A percentile compares a stretch with the other conserved stretches of the same genome.
Evolutionary conservation across 2,329 filamentous ascomycete species (phyloP).

Genomic region (Curvularia verruculosa): DNA sequence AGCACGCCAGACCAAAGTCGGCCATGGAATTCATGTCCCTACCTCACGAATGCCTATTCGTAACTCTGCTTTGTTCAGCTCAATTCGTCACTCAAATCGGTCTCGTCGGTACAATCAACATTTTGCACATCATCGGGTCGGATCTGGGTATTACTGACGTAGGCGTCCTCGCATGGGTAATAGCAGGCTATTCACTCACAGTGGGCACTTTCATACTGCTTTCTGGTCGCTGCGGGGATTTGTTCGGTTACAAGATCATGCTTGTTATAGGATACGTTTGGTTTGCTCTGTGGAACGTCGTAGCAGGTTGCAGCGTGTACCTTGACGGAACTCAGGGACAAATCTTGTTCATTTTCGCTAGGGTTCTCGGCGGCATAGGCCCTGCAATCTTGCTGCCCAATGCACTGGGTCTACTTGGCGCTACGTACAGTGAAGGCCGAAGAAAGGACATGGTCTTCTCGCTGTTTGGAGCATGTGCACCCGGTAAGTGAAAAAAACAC

Average conservation of each 20-base stretch:
- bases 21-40: slow-evolving; percentile 31
- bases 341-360: slow-evolving; percentile 47
- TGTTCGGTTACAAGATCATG: slow-evolving; percentile 58
- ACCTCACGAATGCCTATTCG: slow-evolving; percentile 34
- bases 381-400: slow-evolving; percentile 69
- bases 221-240: slow-evolving; percentile 57
- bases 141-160: slow-evolving; percentile 49
- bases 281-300: slow-evolving; percentile 57
- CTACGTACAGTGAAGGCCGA: slow-evolving; percentile 61
- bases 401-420: slow-evolving; percentile 66
- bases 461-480: slow-evolving; percentile 58
- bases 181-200: slow-evolving; percentile 57
- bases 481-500: slow-evolving; percentile 33
- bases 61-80: slow-evolving; percentile 35
- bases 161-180: slow-evolving; percentile 56
- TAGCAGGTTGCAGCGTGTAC: slow-evolving; percentile 55
- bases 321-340: slow-evolving; percentile 29
- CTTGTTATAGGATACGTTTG: slow-evolving; percentile 58
- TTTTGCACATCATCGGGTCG: slow-evolving; percentile 52
- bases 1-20: slow-evolving; percentile 28
- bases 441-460: slow-evolving; percentile 67
- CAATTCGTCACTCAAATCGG: slow-evolving; percentile 51
- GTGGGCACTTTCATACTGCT: slow-evolving; percentile 59
- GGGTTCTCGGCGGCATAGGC: slow-evolving; percentile 59
- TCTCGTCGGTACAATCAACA: slow-evolving; percentile 46